Base-by-base conservation (phyloP, 1,139 yeast genomes). In the Nakaseomyces kungkrabaensis region DNA sequence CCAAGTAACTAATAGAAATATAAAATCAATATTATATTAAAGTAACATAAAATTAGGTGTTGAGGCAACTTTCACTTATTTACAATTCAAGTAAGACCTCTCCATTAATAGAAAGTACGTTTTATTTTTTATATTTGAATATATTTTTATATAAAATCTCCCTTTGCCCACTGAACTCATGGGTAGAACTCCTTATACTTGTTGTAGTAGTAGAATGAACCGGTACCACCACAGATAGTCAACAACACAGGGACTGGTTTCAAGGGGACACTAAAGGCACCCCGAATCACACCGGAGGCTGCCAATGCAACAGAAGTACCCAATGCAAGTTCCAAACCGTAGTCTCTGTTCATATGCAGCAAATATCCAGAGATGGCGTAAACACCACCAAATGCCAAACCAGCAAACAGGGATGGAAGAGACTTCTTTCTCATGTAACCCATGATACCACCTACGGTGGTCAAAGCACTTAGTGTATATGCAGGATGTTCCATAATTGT, bases 341-440 rank as follows among this genome's bases (percentile, higher is more conserved):
- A 79, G 63, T 85, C 88, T 53, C 80, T 81, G 64, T 87, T 86
- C 52, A 81, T 72, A 55, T 78, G 76, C 56, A 87, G 72, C 58
- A 89, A 73, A 68, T 86, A 85, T 36, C 95, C 96, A 1, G 96
- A 84, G 51, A 74, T 65, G 24, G 88, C 94, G 66, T 81, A 90
- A 43, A 84, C 66, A 4, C 78, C 74, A 9, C 94, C 80, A 56
- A 88, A 74, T 0, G 83, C 72, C 8, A 82, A 61, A 33, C 97
- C 97, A 2, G 94, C 95, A 44, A 81, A 69, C 50, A 89, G 73
- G 0, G 96, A 88, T 25, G 96, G 95, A 37, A 82, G 61, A 2
- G 96, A 86, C 13, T 83, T 78, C 62, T 64, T 69, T 62, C 73
- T 75, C 63, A 67, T 45, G 53, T 72, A 85, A 42, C 95, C 95